Evolutionary conservation across 2,329 filamentous ascomycete species (phyloP).

Genomic region (Fusarium sp.): DNA sequence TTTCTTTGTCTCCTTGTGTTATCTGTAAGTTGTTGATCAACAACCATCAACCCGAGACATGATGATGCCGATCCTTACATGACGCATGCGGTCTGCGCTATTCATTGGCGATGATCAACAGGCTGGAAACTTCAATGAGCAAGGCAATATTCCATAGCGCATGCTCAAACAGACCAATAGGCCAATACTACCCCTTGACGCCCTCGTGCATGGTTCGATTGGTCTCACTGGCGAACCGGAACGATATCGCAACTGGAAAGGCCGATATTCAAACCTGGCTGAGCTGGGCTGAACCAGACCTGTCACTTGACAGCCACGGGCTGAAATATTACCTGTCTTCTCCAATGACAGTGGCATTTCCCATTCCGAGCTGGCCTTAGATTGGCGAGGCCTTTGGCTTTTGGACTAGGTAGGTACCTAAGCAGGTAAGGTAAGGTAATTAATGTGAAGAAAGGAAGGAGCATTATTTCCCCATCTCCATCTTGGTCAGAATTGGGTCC

Average conservation of each 20-base stretch:
- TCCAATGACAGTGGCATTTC: constrained; percentile 15
- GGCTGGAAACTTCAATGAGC: constrained; percentile 14
- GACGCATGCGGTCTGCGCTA: constrained; percentile 10
- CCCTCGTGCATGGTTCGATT: constrained; percentile 23
- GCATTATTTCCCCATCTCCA: constrained; percentile 28
- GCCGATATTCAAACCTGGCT: constrained; percentile 6
- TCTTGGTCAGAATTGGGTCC: constrained; percentile 23
- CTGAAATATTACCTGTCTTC: constrained; percentile 9
- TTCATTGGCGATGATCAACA: constrained; percentile 18
- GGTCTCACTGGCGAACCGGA: constrained; percentile 23
- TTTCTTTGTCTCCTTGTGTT: background rate
- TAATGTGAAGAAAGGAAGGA: constrained; percentile 24
- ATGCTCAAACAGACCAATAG: constrained; percentile 17
- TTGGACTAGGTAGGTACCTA: constrained; percentile 12
- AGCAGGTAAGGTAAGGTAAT: constrained; percentile 16
- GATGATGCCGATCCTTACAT: background rate
- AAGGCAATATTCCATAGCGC: constrained; percentile 21
- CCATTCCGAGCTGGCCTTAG: constrained; percentile 3
- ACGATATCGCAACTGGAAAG: constrained; percentile 21
- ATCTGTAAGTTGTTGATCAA: background rate
- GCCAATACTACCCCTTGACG: constrained; percentile 8
- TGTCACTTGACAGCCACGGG: background rate
- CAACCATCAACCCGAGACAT: background rate
- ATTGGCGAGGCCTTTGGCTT: constrained; percentile 25
- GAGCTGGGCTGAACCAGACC: background rate